A percentile compares a stretch with the other conserved stretches of the same genome.
phyloP scores from a whole-genome alignment of 306 rosid genomes.

The Glycyrrhiza uralensis region DNA sequence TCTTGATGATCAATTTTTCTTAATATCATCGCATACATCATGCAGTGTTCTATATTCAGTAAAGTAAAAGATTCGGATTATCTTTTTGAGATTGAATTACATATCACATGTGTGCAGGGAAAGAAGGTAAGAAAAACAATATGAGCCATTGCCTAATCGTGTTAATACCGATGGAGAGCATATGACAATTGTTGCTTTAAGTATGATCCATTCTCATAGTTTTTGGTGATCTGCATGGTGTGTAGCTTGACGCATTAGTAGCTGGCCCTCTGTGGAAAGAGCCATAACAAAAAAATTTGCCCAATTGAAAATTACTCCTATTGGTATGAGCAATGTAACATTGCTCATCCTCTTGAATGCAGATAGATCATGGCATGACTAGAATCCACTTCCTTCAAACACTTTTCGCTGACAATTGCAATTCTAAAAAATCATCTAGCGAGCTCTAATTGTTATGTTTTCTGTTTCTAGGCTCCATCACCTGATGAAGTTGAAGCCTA shows the following conservation, averaged over 20 bases:
- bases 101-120: slow-evolving; percentile 49
- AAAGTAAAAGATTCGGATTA: background rate
- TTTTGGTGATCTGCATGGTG: slow-evolving; percentile 95
- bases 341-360: slow-evolving; percentile 17
- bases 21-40: too few species aligned
- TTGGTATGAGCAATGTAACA: slow-evolving; percentile 48
- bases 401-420: slow-evolving; percentile 21
- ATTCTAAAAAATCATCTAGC: background rate
- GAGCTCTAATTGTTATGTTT: background rate
- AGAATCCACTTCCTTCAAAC: slow-evolving; percentile 5
- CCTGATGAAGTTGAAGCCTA: slow-evolving; percentile 81
- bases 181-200: slow-evolving; percentile 59
- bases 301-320: slow-evolving; percentile 67
- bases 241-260: slow-evolving; percentile 91
- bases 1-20: too few species aligned
- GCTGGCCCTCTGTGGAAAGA: slow-evolving; percentile 98
- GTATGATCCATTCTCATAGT: slow-evolving; percentile 94
- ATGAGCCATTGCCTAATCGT: slow-evolving; percentile 62
- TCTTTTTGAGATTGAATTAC: slow-evolving; percentile 9
- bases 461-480: slow-evolving; percentile 69
- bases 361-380: background rate
- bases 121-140: slow-evolving; percentile 48
- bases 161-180: slow-evolving; percentile 66
- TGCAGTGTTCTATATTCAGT: background rate
- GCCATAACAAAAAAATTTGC: slow-evolving; percentile 94